These are phyloP conservation scores for Hypoxylon cercidicola DNA, from an alignment of 495 filamentous ascomycete species.

Conservation along the genomic window DNA sequence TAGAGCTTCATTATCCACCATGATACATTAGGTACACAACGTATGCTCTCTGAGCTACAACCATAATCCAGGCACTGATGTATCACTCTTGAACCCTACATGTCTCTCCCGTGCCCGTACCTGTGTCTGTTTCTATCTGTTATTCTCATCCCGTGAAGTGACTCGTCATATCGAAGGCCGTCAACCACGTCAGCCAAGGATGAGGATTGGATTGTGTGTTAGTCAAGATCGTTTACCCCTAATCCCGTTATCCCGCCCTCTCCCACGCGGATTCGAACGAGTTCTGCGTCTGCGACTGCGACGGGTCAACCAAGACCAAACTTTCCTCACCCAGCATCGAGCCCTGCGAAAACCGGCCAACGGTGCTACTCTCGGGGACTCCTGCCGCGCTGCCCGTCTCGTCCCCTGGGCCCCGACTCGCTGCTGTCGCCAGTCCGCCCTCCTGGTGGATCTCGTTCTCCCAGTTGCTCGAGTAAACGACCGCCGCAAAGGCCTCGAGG, in stretches of 20 bases:
- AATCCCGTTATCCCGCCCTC: conserved; percentile 54
- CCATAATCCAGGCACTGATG: conserved; percentile 18
- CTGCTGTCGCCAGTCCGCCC: conserved; percentile 41
- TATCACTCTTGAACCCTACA: conserved; percentile 3
- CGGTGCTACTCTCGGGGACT: conserved; percentile 11
- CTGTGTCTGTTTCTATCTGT: too few relatives aligned
- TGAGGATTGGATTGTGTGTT: not conserved
- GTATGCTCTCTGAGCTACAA: conserved; percentile 15
- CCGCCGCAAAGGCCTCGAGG: conserved; percentile 92
- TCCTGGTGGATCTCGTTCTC: conserved; percentile 74
- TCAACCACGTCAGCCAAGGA: not conserved
- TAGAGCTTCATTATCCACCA: not conserved
- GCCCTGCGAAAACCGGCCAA: conserved; percentile 25
- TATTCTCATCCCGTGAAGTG: too few relatives aligned
- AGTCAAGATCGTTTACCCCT: not conserved
- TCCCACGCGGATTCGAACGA: conserved; percentile 75
- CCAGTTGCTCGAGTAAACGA: conserved; percentile 93
- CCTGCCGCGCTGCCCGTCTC: conserved; percentile 15
- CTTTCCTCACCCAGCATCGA: conserved; percentile 53
- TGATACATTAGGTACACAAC: conserved; percentile 19
- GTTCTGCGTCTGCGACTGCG: conserved; percentile 45
- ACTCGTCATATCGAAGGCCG: not conserved
- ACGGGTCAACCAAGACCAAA: conserved; percentile 56
- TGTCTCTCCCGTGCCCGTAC: too few relatives aligned
- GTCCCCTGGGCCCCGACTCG: conserved; percentile 24